Base-by-base conservation (phyloP, 2,329 filamentous ascomycete species). In the Fusarium irregulare region DNA sequence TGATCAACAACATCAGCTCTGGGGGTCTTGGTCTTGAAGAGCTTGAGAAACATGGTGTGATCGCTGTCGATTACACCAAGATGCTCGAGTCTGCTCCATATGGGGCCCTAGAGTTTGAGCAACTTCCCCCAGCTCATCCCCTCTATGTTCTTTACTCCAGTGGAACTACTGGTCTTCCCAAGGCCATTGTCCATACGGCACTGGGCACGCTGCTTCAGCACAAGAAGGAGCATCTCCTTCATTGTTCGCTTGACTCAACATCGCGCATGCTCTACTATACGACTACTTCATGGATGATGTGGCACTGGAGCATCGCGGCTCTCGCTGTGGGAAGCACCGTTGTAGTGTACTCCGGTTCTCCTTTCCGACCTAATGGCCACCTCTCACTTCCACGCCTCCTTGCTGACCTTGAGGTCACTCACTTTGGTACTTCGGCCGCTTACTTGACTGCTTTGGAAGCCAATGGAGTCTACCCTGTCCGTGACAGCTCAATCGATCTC, bases 281-380 rank as follows among this genome's bases (percentile, higher is more conserved):
- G 2, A 98, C 94, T 6, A 94, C 92, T 13, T 97, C 93, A 0
- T 98, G 94, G 96, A 98, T 99, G 94, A 98, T 98, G 95, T 98
- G 94, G 94, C 95, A 98, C 79, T 98, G 95, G 94, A 90, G 94
- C 42, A 88, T 98, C 21, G 95, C 93, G 2, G 93, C 91, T 8
- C 88, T 98, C 6, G 92, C 94, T 12, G 90, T 89, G 30, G 95
- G 95, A 56, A 88, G 92, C 13, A 95, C 93, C 0, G 84, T 98
- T 14, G 86, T 98, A 21, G 86, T 98, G 6, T 99, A 98, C 80
- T 93, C 97, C 56, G 96, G 96, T 49, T 97, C 93, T 0, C 96
- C 96, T 0, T 98, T 98, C 83, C 86, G 87, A 50, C 92, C 92
- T 0, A 85, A 92, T 60, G 92, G 92, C 54, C 88, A 95, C 75